These are phyloP conservation scores for Conticribra weissflogii DNA, from an alignment of 108 stramenopile species.

Conservation along the genomic window DNA sequence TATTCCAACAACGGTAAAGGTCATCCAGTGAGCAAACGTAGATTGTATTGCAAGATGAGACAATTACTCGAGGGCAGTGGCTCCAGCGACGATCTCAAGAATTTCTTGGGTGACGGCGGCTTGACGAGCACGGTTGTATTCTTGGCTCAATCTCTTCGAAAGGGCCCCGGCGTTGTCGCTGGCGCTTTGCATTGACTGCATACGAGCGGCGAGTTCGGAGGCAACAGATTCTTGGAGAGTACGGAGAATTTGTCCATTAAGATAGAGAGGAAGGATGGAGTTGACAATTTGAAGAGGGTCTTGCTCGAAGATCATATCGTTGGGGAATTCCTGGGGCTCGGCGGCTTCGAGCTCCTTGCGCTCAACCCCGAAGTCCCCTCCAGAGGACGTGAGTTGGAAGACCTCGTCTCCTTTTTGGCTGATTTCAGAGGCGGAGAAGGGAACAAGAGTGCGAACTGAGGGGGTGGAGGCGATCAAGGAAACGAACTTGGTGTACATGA, in stretches of 20 bases:
- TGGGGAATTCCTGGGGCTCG: slow-evolving; percentile 91
- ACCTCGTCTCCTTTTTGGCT: slow-evolving; percentile 92
- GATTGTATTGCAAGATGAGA: not conserved
- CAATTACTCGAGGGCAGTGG: slow-evolving; percentile 74
- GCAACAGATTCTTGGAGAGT: slow-evolving; percentile 95
- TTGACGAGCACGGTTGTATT: slow-evolving; percentile 97
- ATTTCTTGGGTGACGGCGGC: slow-evolving; percentile 94
- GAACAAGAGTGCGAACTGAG: slow-evolving; percentile 91
- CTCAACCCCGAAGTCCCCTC: slow-evolving; percentile 86
- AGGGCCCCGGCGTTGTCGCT: slow-evolving; percentile 94
- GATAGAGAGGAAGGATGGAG: slow-evolving; percentile 94
- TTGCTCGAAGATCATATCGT: slow-evolving; percentile 98
- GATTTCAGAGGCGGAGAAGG: slow-evolving; percentile 94
- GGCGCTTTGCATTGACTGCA: slow-evolving; percentile 97
- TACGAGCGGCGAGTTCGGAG: slow-evolving; percentile 94
- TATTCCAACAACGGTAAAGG: not conserved
- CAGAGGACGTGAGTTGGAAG: slow-evolving; percentile 90
- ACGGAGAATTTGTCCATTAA: slow-evolving; percentile 96
- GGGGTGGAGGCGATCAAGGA: slow-evolving; percentile 93
- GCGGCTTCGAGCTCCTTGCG: slow-evolving; percentile 77
- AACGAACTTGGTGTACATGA: slow-evolving; percentile 96
- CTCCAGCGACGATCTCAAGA: slow-evolving; percentile 95
- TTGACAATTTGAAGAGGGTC: slow-evolving; percentile 97
- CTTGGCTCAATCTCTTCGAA: slow-evolving; percentile 74
- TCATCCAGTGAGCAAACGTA: not conserved